A percentile compares a stretch with the other conserved stretches of the same genome.
These are phyloP conservation scores for Aspergillus ellipticus DNA, from an alignment of 495 filamentous ascomycete genomes.

Conservation along the genomic window DNA sequence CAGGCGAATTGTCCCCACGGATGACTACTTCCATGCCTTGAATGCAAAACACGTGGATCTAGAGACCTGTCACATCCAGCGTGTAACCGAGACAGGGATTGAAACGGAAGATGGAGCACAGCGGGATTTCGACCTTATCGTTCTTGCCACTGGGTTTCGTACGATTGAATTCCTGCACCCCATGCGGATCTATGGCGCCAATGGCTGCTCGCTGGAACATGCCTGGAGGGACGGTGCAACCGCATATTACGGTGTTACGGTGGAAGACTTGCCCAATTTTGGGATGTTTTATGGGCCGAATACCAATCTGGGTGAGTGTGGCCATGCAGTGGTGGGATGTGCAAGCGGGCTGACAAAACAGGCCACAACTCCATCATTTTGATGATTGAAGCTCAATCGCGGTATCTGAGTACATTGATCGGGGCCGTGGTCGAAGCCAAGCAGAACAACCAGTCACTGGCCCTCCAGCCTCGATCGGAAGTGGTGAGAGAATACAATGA, in stretches of 20 bases:
- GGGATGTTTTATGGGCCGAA: conserved; percentile 57
- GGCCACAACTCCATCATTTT: conserved; percentile 54
- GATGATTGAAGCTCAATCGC: conserved; percentile 57
- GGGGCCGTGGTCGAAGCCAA: conserved; percentile 34
- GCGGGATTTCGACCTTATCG: conserved; percentile 49
- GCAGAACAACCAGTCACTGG: conserved; percentile 31
- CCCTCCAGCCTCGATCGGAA: conserved; percentile 32
- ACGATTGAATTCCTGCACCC: conserved; percentile 53
- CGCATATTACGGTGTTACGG: conserved; percentile 45
- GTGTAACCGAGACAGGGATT: conserved; percentile 42
- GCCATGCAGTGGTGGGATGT: background rate
- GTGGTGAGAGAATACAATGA: conserved; percentile 43
- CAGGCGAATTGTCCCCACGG: conserved; percentile 52
- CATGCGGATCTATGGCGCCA: conserved; percentile 46
- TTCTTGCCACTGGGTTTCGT: conserved; percentile 54
- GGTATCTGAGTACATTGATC: conserved; percentile 49
- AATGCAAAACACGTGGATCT: conserved; percentile 40
- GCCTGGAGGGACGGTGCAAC: conserved; percentile 46
- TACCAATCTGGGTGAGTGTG: conserved; percentile 47
- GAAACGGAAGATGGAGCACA: conserved; percentile 33
- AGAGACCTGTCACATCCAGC: conserved; percentile 44
- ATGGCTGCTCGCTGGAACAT: conserved; percentile 39
- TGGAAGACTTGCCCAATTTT: conserved; percentile 53
- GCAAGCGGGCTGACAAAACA: conserved; percentile 3
- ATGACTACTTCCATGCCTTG: conserved; percentile 53